Percentiles rank a stretch among this genome's conserved stretches.
phyloP scores from a whole-genome alignment of 2,329 filamentous ascomycete species.

The Xylaria sp. region DNA sequence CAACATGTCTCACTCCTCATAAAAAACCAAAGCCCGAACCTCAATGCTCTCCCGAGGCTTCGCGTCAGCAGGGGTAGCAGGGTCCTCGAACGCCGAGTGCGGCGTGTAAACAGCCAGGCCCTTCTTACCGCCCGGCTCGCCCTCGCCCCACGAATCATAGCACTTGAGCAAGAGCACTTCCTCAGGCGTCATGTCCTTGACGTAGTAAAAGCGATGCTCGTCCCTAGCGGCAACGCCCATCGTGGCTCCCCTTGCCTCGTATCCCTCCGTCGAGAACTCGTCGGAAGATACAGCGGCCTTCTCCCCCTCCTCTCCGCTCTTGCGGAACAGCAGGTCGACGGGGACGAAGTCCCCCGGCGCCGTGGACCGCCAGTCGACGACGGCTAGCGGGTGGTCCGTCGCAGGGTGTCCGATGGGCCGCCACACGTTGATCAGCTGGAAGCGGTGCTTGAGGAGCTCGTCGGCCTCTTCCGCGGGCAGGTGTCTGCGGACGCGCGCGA shows the following conservation, averaged over 20 bases:
- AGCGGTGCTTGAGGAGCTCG: constrained; percentile 64
- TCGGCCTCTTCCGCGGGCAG: constrained; percentile 63
- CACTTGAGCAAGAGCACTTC: constrained; percentile 63
- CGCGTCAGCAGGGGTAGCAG: constrained; percentile 60
- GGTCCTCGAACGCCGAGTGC: constrained; percentile 67
- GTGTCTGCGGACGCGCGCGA: constrained; percentile 69
- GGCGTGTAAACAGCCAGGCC: constrained; percentile 60
- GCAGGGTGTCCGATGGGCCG: constrained; percentile 71
- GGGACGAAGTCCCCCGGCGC: constrained; percentile 66
- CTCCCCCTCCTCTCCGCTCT: constrained; percentile 47
- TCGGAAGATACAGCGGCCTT: no score
- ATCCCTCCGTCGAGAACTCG: constrained; percentile 66
- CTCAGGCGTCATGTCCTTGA: constrained; percentile 73
- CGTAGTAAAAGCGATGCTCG: constrained; percentile 70
- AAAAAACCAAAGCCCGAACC: constrained; percentile 71
- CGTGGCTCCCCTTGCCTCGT: constrained; percentile 70
- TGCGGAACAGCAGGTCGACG: constrained; percentile 70
- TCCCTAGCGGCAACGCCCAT: constrained; percentile 67
- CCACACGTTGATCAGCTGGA: constrained; percentile 78
- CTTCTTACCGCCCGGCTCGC: constrained; percentile 46
- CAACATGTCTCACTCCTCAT: constrained; percentile 55
- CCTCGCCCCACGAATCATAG: constrained; percentile 60
- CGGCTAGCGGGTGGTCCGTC: constrained; percentile 68
- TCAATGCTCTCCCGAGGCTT: constrained; percentile 68
- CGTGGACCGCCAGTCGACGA: constrained; percentile 70